Evolutionary conservation across 768 basidiomycete genomes (phyloP).

Genomic region (Russula dissimulans): DNA sequence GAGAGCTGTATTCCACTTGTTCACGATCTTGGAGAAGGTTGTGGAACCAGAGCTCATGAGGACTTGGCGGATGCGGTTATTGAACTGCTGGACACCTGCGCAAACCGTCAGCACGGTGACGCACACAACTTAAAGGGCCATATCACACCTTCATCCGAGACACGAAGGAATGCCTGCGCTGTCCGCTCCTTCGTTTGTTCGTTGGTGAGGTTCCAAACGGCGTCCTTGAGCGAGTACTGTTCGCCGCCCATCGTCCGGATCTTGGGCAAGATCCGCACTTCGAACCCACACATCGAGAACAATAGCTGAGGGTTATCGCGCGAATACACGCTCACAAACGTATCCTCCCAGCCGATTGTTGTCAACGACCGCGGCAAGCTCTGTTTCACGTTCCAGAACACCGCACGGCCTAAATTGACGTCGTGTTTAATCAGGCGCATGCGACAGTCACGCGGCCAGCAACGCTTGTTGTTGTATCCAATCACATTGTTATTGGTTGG

Average conservation of each 20-base stretch:
- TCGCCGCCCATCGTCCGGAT: conserved; percentile 92
- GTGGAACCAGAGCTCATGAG: conserved; percentile 98
- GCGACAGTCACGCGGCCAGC: conserved; percentile 98
- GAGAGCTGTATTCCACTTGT: conserved; percentile 94
- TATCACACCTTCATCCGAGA: conserved; percentile 78
- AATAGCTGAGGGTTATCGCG: conserved; percentile 95
- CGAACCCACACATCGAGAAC: conserved; percentile 99
- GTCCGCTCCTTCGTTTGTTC: conserved; percentile 97
- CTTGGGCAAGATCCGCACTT: conserved; percentile 95
- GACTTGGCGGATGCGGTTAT: conserved; percentile 93
- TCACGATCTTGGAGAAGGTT: conserved; percentile 98
- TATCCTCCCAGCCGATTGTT: conserved; percentile 99
- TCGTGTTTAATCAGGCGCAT: conserved; percentile 99
- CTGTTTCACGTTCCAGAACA: conserved; percentile 99
- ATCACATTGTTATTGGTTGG: conserved; percentile 99
- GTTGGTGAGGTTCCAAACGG: conserved; percentile 95
- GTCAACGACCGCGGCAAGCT: conserved; percentile 91
- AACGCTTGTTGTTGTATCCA: conserved; percentile 98
- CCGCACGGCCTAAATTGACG: conserved; percentile 95
- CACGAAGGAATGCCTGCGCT: conserved; percentile 94
- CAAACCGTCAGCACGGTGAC: conserved; percentile 2
- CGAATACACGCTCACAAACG: conserved; percentile 94
- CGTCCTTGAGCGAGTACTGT: conserved; percentile 93
- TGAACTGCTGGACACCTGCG: conserved; percentile 87
- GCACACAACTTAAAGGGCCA: neutral